Conservation (phyloP, 2,329 filamentous ascomycete genomes). For the Alternaria hordeiaustralica region DNA sequence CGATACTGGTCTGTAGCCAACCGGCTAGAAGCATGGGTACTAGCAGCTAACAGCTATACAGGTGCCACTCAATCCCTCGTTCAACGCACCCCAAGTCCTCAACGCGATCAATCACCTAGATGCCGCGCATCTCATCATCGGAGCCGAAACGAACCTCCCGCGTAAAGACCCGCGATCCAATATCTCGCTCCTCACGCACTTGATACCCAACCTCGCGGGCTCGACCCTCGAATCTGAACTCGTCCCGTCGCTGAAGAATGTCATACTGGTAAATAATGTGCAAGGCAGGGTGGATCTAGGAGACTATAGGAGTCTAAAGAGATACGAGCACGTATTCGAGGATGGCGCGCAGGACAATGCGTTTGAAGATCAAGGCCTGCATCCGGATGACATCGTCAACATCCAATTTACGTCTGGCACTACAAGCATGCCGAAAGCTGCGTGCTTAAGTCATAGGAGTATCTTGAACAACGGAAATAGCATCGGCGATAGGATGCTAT, state of each 20-base stretch:
- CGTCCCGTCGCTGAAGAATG: slow-evolving; percentile 71
- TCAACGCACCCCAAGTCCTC: slow-evolving; percentile 79
- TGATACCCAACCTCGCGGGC: slow-evolving; percentile 58
- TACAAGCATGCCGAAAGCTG: slow-evolving; percentile 87
- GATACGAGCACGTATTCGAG: slow-evolving; percentile 55
- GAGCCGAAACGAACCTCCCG: slow-evolving; percentile 85
- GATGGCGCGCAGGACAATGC: slow-evolving; percentile 49
- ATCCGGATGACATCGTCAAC: slow-evolving; percentile 78
- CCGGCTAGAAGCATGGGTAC: no score
- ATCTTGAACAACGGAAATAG: slow-evolving; percentile 91
- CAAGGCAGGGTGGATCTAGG: slow-evolving; percentile 58
- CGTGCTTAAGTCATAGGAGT: slow-evolving; percentile 82
- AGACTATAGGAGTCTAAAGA: slow-evolving; percentile 44
- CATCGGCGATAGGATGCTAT: slow-evolving; percentile 84
- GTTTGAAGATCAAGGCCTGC: slow-evolving; percentile 58
- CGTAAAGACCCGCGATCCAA: slow-evolving; percentile 67
- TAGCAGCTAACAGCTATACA: slow-evolving; percentile 30
- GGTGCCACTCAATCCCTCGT: slow-evolving; percentile 91
- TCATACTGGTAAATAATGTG: slow-evolving; percentile 84
- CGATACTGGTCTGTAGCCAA: slow-evolving; percentile 69
- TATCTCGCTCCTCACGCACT: slow-evolving; percentile 61
- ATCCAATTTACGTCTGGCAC: slow-evolving; percentile 99
- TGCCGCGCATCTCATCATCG: slow-evolving; percentile 77
- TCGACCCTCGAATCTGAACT: slow-evolving; percentile 58
- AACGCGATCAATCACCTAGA: slow-evolving; percentile 79